Evolutionary conservation across 2,329 filamentous ascomycete genomes (phyloP).

Genomic region (Mariannaea sp.): DNA sequence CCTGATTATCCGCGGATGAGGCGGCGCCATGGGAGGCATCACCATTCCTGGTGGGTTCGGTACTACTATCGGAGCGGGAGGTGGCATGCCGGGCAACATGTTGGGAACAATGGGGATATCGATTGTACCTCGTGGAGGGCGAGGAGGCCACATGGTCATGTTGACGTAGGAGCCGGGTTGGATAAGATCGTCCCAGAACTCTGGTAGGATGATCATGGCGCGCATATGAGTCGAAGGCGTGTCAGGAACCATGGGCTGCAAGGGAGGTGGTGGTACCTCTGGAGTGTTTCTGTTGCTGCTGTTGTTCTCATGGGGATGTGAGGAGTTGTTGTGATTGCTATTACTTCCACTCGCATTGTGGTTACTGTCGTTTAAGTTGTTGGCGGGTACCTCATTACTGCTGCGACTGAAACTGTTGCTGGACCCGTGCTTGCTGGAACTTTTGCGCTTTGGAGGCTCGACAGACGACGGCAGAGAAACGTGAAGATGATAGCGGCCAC

Average conservation of each 20-base stretch:
- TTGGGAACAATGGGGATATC: not conserved
- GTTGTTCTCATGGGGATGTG: not conserved
- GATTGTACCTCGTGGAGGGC: not conserved
- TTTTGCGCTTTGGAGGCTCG: conserved; percentile 11
- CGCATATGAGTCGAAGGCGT: conserved; percentile 4
- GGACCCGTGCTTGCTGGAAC: not conserved
- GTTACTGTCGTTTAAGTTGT: not conserved
- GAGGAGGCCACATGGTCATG: conserved; percentile 17
- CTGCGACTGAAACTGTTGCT: not conserved
- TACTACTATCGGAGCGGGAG: not conserved
- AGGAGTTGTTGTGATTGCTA: not conserved
- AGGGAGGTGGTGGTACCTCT: not conserved
- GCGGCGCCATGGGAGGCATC: conserved; percentile 18
- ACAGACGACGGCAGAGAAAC: conserved; percentile 13
- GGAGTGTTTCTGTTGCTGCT: not conserved
- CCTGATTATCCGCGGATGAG: conserved; percentile 15
- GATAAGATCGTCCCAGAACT: conserved; percentile 25
- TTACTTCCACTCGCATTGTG: not conserved
- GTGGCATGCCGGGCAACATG: conserved; percentile 4
- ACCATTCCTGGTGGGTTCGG: conserved; percentile 5
- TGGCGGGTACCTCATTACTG: not conserved
- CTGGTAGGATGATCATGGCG: conserved; percentile 15
- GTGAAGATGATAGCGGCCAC: conserved; percentile 14
- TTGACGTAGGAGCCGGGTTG: conserved; percentile 16
- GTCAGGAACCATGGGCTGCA: not conserved